Conservation (phyloP, 1,139 yeast species). For the Lodderomyces orthopsilosis region DNA sequence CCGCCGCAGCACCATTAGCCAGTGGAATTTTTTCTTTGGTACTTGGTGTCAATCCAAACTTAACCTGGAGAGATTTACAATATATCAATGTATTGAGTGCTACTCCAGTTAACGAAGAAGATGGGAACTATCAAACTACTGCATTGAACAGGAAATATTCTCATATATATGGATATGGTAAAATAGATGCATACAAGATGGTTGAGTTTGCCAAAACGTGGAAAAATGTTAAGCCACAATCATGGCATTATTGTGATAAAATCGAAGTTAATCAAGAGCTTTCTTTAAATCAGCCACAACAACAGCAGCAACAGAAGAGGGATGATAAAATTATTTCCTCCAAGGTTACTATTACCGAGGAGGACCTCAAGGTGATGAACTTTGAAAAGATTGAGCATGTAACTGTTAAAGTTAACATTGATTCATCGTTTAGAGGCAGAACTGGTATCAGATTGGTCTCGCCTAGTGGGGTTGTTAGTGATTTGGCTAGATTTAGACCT, state of each 20-base stretch:
- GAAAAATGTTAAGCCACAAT: slow-evolving; percentile 85
- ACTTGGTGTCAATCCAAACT: slow-evolving; percentile 73
- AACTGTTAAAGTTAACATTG: slow-evolving; percentile 73
- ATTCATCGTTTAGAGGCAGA: slow-evolving; percentile 65
- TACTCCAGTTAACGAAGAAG: slow-evolving; percentile 62
- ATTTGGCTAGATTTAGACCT: slow-evolving; percentile 69
- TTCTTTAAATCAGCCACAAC: slow-evolving; percentile 12
- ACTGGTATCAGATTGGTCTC: slow-evolving; percentile 65
- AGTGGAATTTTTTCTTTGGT: slow-evolving; percentile 90
- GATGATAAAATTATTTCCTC: slow-evolving; percentile 34
- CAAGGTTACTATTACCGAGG: slow-evolving; percentile 45
- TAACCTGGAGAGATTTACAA: slow-evolving; percentile 97
- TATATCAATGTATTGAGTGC: slow-evolving; percentile 75
- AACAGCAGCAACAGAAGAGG: slow-evolving; percentile 8
- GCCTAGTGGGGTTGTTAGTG: slow-evolving; percentile 73
- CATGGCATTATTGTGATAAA: slow-evolving; percentile 66
- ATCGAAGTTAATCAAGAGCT: slow-evolving; percentile 25
- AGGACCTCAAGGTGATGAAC: slow-evolving; percentile 54
- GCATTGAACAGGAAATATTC: slow-evolving; percentile 69
- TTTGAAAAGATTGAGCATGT: slow-evolving; percentile 80
- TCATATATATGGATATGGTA: slow-evolving; percentile 91
- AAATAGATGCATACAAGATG: slow-evolving; percentile 76
- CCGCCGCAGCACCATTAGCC: slow-evolving; percentile 98
- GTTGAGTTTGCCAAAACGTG: slow-evolving; percentile 75
- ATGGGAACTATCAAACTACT: slow-evolving; percentile 66